phyloP scores from a whole-genome alignment of 352 stramenopile species.

The Phytophthora quininea region DNA sequence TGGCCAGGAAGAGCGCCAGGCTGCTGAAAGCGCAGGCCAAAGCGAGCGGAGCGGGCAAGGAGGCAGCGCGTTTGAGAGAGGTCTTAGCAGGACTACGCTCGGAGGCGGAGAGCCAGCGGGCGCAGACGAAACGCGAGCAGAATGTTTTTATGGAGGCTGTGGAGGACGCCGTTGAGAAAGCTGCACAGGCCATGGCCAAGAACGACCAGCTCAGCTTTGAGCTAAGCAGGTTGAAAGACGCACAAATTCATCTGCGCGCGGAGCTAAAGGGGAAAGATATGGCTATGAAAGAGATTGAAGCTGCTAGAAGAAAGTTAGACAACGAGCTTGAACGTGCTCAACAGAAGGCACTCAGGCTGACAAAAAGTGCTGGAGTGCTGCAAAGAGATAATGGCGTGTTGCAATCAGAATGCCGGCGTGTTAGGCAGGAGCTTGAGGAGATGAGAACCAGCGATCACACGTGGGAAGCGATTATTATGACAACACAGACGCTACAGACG shows the following conservation, averaged over 20 bases:
- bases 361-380: not conserved
- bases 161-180: conserved; percentile 49
- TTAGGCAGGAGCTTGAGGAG: conserved; percentile 21
- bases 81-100: conserved; percentile 7
- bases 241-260: conserved; percentile 9
- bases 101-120: conserved; percentile 16
- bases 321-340: conserved; percentile 14
- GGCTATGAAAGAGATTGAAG: conserved; percentile 7
- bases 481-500: conserved; percentile 13
- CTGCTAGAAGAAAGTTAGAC: not conserved
- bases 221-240: conserved; percentile 3
- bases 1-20: conserved; percentile 43
- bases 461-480: conserved; percentile 7
- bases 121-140: conserved; percentile 25
- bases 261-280: conserved; percentile 3
- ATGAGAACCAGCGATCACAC: conserved; percentile 9
- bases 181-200: conserved; percentile 40
- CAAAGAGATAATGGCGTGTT: conserved; percentile 16
- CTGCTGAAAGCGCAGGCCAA: conserved; percentile 40
- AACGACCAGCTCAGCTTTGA: conserved; percentile 22
- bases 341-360: not conserved
- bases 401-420: conserved; percentile 4
- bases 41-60: conserved; percentile 17
- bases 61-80: conserved; percentile 11
- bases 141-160: conserved; percentile 38